phyloP scores from a whole-genome alignment of 2,329 filamentous ascomycete species.

The Diplodia scrobiculata region DNA sequence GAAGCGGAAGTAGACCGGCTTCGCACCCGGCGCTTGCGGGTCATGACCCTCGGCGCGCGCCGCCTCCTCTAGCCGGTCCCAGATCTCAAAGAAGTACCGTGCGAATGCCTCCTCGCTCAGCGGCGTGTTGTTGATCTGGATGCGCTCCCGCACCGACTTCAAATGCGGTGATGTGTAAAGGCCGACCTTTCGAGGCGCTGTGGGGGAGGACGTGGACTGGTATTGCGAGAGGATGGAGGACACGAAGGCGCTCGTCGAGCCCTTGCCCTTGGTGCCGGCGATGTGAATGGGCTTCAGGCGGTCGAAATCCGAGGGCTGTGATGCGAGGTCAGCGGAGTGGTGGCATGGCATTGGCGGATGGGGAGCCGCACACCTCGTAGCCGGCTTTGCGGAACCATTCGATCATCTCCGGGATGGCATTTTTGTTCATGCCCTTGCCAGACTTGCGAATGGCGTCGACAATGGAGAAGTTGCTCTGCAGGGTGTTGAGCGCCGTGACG shows the following conservation, averaged over 20 bases:
- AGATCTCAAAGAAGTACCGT: constrained; percentile 79
- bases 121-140: constrained; percentile 73
- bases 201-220: constrained; percentile 44
- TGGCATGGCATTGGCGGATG: not conserved
- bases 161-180: constrained; percentile 87
- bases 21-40: constrained; percentile 59
- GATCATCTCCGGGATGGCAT: constrained; percentile 78
- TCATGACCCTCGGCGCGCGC: constrained; percentile 54
- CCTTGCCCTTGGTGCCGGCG: constrained; percentile 92
- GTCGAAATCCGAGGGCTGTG: constrained; percentile 63
- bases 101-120: constrained; percentile 70
- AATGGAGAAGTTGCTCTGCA: constrained; percentile 77
- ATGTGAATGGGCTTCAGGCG: constrained; percentile 72
- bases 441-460: constrained; percentile 77
- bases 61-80: constrained; percentile 66
- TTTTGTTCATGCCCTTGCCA: constrained; percentile 70
- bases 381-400: constrained; percentile 75
- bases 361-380: constrained; percentile 62
- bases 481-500: constrained; percentile 70
- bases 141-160: constrained; percentile 79
- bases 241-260: constrained; percentile 81
- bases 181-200: constrained; percentile 61
- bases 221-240: constrained; percentile 75
- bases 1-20: constrained; percentile 91
- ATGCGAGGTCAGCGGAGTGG: constrained; percentile 1